Evolutionary conservation across 2,329 filamentous ascomycete genomes (phyloP), one percentile per base, ranked within the genome.

Genomic region (Fusarium newnesense): DNA sequence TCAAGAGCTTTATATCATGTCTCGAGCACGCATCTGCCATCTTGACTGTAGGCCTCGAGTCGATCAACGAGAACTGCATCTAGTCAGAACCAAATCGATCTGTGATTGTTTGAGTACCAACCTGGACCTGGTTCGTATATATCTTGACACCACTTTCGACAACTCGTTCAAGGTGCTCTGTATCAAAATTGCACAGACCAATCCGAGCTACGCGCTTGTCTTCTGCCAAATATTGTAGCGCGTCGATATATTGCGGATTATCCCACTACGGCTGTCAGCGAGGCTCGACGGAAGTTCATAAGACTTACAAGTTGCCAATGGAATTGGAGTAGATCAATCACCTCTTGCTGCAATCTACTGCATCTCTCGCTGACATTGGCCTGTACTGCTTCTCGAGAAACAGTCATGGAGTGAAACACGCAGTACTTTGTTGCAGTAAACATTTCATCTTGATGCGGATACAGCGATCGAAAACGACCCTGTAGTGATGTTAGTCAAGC

Each of bases 91-190:
- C 10, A 0, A 11, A 10, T 40, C 2, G 1, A 12, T 13, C 4
- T 10, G 4, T 21, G 16, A 9, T 7, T 13, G 1, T 0, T 6
- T 0, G 16, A 15, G 2, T 10, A 52, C 28, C 5, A 19, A 60
- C 57, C 57, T 60, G 57, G 5, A 60, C 57, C 5, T 60, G 57
- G 1, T 60, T 60, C 3, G 57, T 40, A 16, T 34, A n/a, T 53
- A 60, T 37, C 9, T 40, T 60, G 9, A 60, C n/a, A 21, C 44
- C 28, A 8, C n/a, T 40, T 8, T 52, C 9, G 1, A 60, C 12
- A 9, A 60, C 57, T 11, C 9, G 44, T 4, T 40, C 26, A 18
- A 60, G 44, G 18, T 60, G 44, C 34, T 60, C 28, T 4, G 44
- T 34, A 4, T 60, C 44, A 30, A 60, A 60, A 2, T 60, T 60